Conservation (phyloP, 768 basidiomycete species). For the Tulasnella sp. region DNA sequence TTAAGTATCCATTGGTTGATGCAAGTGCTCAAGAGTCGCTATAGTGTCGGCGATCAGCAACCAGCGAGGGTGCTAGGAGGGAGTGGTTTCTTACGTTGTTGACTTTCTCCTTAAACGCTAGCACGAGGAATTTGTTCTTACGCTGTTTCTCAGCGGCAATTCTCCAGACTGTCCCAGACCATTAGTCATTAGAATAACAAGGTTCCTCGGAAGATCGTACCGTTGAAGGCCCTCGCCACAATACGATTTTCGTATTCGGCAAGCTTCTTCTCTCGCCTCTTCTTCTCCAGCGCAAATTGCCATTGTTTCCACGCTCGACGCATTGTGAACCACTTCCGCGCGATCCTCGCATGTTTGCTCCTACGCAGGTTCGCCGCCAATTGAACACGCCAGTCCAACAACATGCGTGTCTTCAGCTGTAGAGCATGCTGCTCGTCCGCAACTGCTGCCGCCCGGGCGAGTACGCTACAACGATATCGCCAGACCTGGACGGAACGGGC, state of each 20-base stretch:
- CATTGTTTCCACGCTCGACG: slow-evolving; percentile 33
- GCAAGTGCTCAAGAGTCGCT: slow-evolving; percentile 29
- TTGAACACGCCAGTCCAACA: slow-evolving; percentile 45
- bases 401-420: slow-evolving; percentile 31
- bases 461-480: slow-evolving; percentile 23
- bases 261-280: slow-evolving; percentile 34
- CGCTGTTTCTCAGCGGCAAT: background rate
- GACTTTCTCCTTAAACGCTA: slow-evolving; percentile 15
- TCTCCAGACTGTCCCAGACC: slow-evolving; percentile 35
- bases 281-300: slow-evolving; percentile 36
- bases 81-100: background rate
- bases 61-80: background rate
- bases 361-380: slow-evolving; percentile 39
- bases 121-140: slow-evolving; percentile 13
- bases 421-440: slow-evolving; percentile 40
- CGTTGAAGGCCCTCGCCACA: slow-evolving; percentile 28
- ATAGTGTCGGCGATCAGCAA: slow-evolving; percentile 26
- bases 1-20: slow-evolving; percentile 56
- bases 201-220: slow-evolving; percentile 23
- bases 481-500: background rate
- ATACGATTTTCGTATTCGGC: slow-evolving; percentile 33
- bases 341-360: slow-evolving; percentile 42
- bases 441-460: slow-evolving; percentile 36
- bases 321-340: slow-evolving; percentile 39
- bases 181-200: slow-evolving; percentile 12